These are phyloP conservation scores for Candida pseudoviswanathii DNA, from an alignment of 1,139 yeast species.

Conservation along the genomic window DNA sequence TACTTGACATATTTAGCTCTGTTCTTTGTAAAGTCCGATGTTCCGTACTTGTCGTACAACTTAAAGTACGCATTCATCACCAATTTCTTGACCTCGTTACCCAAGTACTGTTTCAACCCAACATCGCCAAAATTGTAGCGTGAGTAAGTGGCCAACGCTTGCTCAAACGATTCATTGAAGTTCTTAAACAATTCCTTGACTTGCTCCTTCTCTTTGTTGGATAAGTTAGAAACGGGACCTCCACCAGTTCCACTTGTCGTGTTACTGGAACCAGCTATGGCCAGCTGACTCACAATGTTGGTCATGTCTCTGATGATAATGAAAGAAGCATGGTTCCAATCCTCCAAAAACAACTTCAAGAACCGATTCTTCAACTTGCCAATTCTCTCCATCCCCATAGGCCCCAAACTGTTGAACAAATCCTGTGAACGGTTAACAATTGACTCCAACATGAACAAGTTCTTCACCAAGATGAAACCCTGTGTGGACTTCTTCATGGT, in stretches of 20 bases:
- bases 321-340: slow-evolving; percentile 82
- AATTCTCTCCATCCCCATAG: slow-evolving; percentile 65
- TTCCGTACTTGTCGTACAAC: slow-evolving; percentile 73
- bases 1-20: slow-evolving; percentile 73
- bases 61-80: slow-evolving; percentile 83
- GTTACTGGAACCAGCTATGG: not conserved
- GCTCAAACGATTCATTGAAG: slow-evolving; percentile 84
- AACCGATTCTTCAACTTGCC: slow-evolving; percentile 74
- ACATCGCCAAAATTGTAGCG: slow-evolving; percentile 68
- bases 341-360: slow-evolving; percentile 72
- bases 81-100: slow-evolving; percentile 66
- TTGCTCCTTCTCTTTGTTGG: slow-evolving; percentile 76
- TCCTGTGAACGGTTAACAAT: slow-evolving; percentile 61
- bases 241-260: slow-evolving; percentile 12
- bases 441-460: slow-evolving; percentile 74
- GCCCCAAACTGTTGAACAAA: slow-evolving; percentile 58
- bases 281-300: slow-evolving; percentile 29
- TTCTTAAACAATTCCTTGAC: slow-evolving; percentile 83
- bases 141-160: slow-evolving; percentile 64
- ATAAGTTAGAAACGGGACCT: slow-evolving; percentile 26
- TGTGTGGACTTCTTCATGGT: slow-evolving; percentile 48
- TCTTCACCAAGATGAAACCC: slow-evolving; percentile 75
- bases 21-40: slow-evolving; percentile 74
- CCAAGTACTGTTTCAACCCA: slow-evolving; percentile 58
- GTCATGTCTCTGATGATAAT: slow-evolving; percentile 72